Evolutionary conservation across 2,329 filamentous ascomycete species (phyloP), one percentile per base, ranked within the genome.

Genomic region (Zarea fungicola): DNA sequence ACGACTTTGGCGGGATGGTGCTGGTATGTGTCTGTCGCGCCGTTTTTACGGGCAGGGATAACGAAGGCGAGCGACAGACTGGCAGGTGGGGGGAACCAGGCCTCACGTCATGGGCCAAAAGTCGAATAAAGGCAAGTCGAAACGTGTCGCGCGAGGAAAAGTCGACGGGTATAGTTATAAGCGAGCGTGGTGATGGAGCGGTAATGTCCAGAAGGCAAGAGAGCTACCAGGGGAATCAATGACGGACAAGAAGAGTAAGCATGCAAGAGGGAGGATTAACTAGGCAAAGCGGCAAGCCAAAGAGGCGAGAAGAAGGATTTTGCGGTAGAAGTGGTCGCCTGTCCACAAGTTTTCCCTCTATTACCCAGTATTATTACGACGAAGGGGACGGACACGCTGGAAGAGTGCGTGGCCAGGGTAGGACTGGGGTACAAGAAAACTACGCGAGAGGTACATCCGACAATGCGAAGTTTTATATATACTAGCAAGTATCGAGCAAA

Each of bases 91-190:
- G 41, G 19, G 11, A 10, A 42, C 25, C 21, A 43, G 29, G 34
- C 39, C 36, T 44, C 42, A 44, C 42, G 42, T 44, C 42, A 44
- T 44, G 42, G 29, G 42, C 31, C 25, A 22, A 25, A 31, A 16
- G 22, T 19, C 31, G 29, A 43, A 29, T 21, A 44, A 43, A 35
- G 31, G 31, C 25, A 28, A 13, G 11, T 29, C 31, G 42, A 18
- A 35, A 35, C 25, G 42, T n/a, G n/a, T 9, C 19, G 42, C 42
- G 31, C 41, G 25, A 18, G 19, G 14, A 42, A 23, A 40, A 36
- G 14, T 14, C 21, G 31, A 25, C n/a, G 7, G 29, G 10, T 22
- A 31, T 23, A 10, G 19, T 21, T 14, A n/a, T 26, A 36, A 46
- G 34, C 43, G 43, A 46, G 19, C 11, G 43, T 46, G 34, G 22